Base-by-base conservation (phyloP, 345 rosid genomes). In the Iberis pinnata region DNA sequence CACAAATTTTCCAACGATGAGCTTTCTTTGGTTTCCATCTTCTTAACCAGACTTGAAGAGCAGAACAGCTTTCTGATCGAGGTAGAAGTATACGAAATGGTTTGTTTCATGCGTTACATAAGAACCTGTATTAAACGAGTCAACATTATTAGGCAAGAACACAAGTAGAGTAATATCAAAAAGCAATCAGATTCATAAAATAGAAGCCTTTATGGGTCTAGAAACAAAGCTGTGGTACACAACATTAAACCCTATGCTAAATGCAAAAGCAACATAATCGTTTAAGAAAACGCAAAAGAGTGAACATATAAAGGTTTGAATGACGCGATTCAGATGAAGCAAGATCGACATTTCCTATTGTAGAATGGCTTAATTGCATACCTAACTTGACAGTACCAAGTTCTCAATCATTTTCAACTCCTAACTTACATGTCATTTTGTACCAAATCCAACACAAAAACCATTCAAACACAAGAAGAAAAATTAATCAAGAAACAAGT, bases 21-120 rank as follows among this genome's bases (percentile, higher is more conserved):
- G 60, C 0, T 38, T 44, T 49, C 60, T 35, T 33, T 25, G 45
- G 29, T 56, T 25, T 9, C 49, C 6, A 26, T n/a, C 26, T 58
- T 51, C 20, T 66, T 64, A 83, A 31, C 96, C 98, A 0, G 98
- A 90, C 75, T 90, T 90, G 95, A 90, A 90, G 61, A 90, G 85
- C 65, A 87, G 75, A 56, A 90, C 81, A 9, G 96, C 96, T 69
- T 82, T 90, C 70, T 90, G 89, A 56, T 87, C 98, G 64, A 87
- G 76, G 68, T 87, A 87, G 76, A 90, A 90, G 73, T 90, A 90
- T 24, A 90, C 85, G 49, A 90, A 87, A 80, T 82, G 92, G 78
- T 90, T 84, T 17, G 98, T 90, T 77, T 90, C 98, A 7, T 90
- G 98, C 13, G 98, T 90, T 60, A 89, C 98, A 13, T 89, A 87